Conservation (phyloP, 306 rosid genomes). For the Fragaria nilgerrensis region DNA sequence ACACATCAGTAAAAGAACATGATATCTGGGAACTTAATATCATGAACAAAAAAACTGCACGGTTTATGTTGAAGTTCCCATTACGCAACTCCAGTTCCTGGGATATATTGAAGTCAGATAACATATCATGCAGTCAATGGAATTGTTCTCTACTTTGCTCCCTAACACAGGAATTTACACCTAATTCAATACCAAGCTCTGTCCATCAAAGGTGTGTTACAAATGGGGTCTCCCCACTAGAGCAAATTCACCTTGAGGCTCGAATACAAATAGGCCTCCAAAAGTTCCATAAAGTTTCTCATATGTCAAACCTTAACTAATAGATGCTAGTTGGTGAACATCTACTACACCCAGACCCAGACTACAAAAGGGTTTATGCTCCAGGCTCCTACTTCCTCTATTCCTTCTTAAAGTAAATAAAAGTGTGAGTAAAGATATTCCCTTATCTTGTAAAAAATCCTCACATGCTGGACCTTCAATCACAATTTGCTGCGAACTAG, state of each 20-base stretch:
- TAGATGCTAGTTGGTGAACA: not conserved
- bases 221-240: not conserved
- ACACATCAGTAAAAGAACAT: not conserved
- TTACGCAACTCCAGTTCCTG: too few species aligned
- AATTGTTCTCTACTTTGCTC: not conserved
- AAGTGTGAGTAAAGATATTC: constrained; percentile 79
- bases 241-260: not conserved
- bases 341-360: not conserved
- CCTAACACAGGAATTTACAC: not conserved
- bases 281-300: not conserved
- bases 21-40: not conserved
- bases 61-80: not conserved
- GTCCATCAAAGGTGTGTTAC: not conserved
- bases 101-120: not conserved
- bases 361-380: not conserved
- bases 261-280: not conserved
- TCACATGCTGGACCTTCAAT: constrained; percentile 92
- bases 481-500: constrained; percentile 84
- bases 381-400: not conserved
- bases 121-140: not conserved
- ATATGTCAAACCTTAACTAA: not conserved
- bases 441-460: constrained; percentile 79
- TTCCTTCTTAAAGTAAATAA: constrained; percentile 55
- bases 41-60: not conserved
- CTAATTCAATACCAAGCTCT: not conserved